Evolutionary conservation across 495 filamentous ascomycete genomes (phyloP), one percentile per base, ranked within the genome.

Genomic region (Penicillium samsonianum): DNA sequence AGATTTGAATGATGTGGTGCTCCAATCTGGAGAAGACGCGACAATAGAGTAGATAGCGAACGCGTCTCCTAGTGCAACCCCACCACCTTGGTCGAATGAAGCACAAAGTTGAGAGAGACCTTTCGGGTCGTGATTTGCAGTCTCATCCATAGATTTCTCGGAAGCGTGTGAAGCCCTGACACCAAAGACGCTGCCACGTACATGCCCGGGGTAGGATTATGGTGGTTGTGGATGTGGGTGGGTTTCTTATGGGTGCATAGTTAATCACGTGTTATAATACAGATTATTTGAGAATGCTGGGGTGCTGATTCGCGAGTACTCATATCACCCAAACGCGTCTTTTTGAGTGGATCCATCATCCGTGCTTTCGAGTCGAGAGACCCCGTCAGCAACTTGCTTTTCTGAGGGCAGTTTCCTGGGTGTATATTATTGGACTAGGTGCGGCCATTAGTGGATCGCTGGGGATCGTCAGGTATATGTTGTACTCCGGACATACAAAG

Each of bases 1-100:
- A 6, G 37, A 23, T 19, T 45, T 19, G 5, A 40, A 5, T 11
- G 17, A 8, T 16, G 35, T 40, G 20, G 9, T 40, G 0, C 26
- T 12, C 56, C 48, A 58, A 12, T 46, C 22, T 2, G 49, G 56
- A n/a, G 56, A 40, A 5, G 42, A 48, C 6, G 56, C 56, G 49
- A 58, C 56, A 37, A 58, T 11, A n/a, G 56, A 58, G 11, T 58
- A 58, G 19, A 58, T 53, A 20, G 49, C 49, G 23, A 58, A 58
- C 8, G 56, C 23, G 28, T 58, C 56, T 5, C 38, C 49, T 5
- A 58, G 17, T 12, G 28, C 26, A 10, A 58, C 56, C 40, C 56
- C 56, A 17, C 56, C 56, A 25, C 56, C 56, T 14, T 37, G 2
- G 28, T 58, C 56, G 10, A 46, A 48, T 16, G 30, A 46, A 26